A percentile compares a stretch with the other conserved stretches of the same genome.
Evolutionary conservation across 345 rosid species (phyloP).

Genomic region (Camelina neglecta): DNA sequence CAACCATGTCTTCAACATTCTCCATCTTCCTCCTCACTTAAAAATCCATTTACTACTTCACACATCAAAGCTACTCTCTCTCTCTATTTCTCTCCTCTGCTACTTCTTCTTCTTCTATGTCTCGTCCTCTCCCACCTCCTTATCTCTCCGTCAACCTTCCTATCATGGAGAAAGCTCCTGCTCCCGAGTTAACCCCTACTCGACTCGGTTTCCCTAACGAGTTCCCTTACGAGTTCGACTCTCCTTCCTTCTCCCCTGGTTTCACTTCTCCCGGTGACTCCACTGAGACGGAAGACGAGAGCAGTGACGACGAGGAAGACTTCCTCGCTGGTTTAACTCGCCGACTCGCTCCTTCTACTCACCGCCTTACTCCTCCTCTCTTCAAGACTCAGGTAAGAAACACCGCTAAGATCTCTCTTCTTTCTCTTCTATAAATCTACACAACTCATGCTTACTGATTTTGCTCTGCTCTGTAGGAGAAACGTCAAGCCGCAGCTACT

Average conservation of each 20-base stretch:
- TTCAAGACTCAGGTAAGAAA: slow-evolving; percentile 42
- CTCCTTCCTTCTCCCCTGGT: slow-evolving; percentile 44
- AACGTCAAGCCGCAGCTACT: slow-evolving; percentile 49
- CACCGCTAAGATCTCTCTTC: too few species aligned
- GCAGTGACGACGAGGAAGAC: slow-evolving; percentile 75
- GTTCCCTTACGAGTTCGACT: slow-evolving; percentile 72
- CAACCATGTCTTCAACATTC: slow-evolving; percentile 46
- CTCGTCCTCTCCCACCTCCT: slow-evolving; percentile 17
- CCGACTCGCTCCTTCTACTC: slow-evolving; percentile 65
- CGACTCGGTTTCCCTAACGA: slow-evolving; percentile 57
- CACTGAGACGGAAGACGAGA: slow-evolving; percentile 50
- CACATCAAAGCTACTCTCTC: not conserved
- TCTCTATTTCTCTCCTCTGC: not conserved
- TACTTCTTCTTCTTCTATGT: not conserved
- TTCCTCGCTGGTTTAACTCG: slow-evolving; percentile 69
- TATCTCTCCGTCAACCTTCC: slow-evolving; percentile 14
- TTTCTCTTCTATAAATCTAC: not conserved
- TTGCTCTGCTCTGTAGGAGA: slow-evolving; percentile 6
- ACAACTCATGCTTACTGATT: not conserved
- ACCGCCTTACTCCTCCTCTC: slow-evolving; percentile 45
- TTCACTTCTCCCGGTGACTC: slow-evolving; percentile 66
- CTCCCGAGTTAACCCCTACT: slow-evolving; percentile 31
- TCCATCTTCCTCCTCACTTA: slow-evolving; percentile 37
- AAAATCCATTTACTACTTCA: too few species aligned
- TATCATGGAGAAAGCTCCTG: slow-evolving; percentile 5